A percentile compares a stretch with the other conserved stretches of the same genome.
phyloP scores from a whole-genome alignment of 352 stramenopile genomes.

The Phytophthora sp. region DNA sequence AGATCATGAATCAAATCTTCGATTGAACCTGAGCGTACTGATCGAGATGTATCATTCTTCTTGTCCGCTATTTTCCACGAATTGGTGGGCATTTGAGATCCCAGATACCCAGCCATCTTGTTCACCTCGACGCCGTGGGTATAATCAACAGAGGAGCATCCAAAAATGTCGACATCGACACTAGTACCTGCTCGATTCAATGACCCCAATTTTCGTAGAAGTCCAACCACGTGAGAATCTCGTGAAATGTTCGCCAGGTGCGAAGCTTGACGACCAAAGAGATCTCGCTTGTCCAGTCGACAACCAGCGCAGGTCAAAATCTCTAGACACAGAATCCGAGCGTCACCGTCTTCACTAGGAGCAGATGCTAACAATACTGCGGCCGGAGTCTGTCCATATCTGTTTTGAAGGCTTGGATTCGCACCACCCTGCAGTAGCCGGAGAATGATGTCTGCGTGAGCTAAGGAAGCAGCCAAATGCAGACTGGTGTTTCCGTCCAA shows the following conservation, averaged over 20 bases:
- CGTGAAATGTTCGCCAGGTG: constrained; percentile 57
- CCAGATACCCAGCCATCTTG: constrained; percentile 31
- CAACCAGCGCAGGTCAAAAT: constrained; percentile 58
- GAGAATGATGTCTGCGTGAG: constrained; percentile 56
- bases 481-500: constrained; percentile 76
- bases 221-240: constrained; percentile 35
- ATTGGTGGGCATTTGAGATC: constrained; percentile 38
- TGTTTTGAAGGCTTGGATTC: constrained; percentile 66
- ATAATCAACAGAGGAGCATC: constrained; percentile 65
- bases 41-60: constrained; percentile 3
- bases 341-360: constrained; percentile 18
- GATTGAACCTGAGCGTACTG: constrained; percentile 18
- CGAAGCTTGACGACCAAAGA: constrained; percentile 66
- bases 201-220: constrained; percentile 41
- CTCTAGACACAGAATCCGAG: constrained; percentile 51
- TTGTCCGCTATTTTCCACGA: constrained; percentile 33
- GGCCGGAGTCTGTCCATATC: constrained; percentile 72
- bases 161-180: constrained; percentile 68
- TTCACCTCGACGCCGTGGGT: constrained; percentile 31
- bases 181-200: constrained; percentile 23
- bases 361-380: constrained; percentile 54
- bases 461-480: constrained; percentile 60
- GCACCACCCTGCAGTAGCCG: constrained; percentile 60
- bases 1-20: constrained; percentile 47
- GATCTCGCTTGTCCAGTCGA: constrained; percentile 56